Conservation (phyloP, 768 basidiomycete species). For the Clavulina sp. region DNA sequence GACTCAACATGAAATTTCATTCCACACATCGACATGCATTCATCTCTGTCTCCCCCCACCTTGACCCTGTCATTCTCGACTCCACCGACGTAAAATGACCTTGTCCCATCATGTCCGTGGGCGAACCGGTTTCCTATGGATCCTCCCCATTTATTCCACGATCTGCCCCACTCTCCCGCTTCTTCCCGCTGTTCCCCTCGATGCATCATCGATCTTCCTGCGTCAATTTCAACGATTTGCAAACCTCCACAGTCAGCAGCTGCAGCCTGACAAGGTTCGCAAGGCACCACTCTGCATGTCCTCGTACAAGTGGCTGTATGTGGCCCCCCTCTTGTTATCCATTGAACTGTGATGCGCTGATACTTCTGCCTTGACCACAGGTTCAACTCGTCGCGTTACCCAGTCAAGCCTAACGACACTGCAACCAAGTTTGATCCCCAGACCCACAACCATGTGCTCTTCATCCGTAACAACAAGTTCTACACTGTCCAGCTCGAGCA, state of each 20-base stretch:
- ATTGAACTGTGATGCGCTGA: not conserved
- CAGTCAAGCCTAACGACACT: constrained; percentile 64
- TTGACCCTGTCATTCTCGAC: too few relatives aligned
- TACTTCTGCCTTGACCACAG: constrained; percentile 21
- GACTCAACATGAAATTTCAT: too few relatives aligned
- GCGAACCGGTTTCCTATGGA: too few relatives aligned
- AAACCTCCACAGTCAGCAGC: constrained; percentile 35
- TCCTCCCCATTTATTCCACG: too few relatives aligned
- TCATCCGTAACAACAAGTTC: constrained; percentile 82
- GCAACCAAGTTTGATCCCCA: constrained; percentile 62
- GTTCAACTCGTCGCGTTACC: constrained; percentile 88
- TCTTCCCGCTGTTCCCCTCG: too few relatives aligned
- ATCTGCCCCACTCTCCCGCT: too few relatives aligned
- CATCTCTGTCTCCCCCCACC: too few relatives aligned
- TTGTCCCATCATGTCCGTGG: too few relatives aligned
- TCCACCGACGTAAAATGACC: too few relatives aligned
- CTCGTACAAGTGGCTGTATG: constrained; percentile 87
- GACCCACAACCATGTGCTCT: constrained; percentile 72
- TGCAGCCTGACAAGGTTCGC: constrained; percentile 78
- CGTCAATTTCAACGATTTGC: too few relatives aligned
- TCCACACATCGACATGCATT: too few relatives aligned
- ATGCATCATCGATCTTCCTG: too few relatives aligned
- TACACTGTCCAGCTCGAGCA: constrained; percentile 62
- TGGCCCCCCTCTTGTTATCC: constrained; percentile 5
- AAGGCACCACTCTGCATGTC: constrained; percentile 72